Conservation (phyloP, 495 filamentous ascomycete genomes). For the Pseudevernia furfuracea region DNA sequence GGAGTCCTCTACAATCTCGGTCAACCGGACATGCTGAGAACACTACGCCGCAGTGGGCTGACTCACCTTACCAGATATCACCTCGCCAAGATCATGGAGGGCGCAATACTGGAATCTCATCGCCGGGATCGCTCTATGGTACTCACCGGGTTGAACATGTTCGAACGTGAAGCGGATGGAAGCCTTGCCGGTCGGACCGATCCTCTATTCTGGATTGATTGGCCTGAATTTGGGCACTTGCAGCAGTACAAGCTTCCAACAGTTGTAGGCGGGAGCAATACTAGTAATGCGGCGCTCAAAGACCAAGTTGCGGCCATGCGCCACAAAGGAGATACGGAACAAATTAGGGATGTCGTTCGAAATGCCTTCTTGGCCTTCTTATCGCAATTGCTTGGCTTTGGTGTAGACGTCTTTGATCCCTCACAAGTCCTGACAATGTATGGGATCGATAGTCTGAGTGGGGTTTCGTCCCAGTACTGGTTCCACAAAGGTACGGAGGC, state of each 20-base stretch:
- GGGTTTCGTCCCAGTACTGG: constrained; percentile 18
- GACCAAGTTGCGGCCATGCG: neutral
- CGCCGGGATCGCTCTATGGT: constrained; percentile 15
- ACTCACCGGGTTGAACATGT: constrained; percentile 20
- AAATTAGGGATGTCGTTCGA: neutral
- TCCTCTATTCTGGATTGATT: constrained; percentile 13
- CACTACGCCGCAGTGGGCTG: constrained; percentile 22
- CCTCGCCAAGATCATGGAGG: constrained; percentile 24
- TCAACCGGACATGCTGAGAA: constrained; percentile 6
- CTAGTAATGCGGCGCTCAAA: neutral
- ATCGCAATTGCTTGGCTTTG: constrained; percentile 9
- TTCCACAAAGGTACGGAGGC: constrained; percentile 11
- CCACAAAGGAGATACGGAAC: neutral
- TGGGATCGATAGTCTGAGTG: constrained; percentile 18
- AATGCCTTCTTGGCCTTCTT: constrained; percentile 11
- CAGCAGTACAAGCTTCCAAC: neutral
- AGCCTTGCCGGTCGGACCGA: neutral
- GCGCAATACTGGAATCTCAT: constrained; percentile 18
- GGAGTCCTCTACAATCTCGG: constrained; percentile 17
- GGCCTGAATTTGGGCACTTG: constrained; percentile 15
- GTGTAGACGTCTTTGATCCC: constrained; percentile 1
- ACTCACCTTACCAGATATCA: constrained; percentile 11
- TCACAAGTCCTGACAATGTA: constrained; percentile 1
- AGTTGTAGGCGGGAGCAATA: neutral
- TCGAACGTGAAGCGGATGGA: constrained; percentile 5